Evolutionary conservation across 2,329 filamentous ascomycete species (phyloP), one percentile per base, ranked within the genome.

Genomic region (Penicillium sp.): DNA sequence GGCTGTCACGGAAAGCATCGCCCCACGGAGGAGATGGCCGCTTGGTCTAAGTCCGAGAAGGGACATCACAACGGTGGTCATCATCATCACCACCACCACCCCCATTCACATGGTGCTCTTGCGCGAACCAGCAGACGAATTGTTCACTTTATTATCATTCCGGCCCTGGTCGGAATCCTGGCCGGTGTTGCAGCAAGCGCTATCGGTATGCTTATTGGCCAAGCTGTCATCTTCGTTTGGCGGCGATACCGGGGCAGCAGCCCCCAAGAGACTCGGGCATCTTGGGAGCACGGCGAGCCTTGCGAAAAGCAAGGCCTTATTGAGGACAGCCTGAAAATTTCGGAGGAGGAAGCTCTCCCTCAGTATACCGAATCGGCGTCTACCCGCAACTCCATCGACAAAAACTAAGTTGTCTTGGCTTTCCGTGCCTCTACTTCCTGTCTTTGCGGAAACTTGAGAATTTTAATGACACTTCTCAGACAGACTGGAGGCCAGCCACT

Each of bases 131-230:
- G 70, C 50, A 66, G 65, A 46, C 67, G 64, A 25, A 61, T 71
- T 18, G 56, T 76, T 25, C 70, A 68, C 37, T 69, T 73, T 53
- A 69, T 75, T 29, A 53, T 76, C 40, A 60, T 76, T 41, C 73
- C 73, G 4, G 70, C 71, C 28, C 54, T 73, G n/a, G 56, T 75
- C 5, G 74, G 74, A 37, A 63, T 76, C 29, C 59, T 73, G 26
- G 72, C 72, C 27, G 73, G 72, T 48, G 56, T 76, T 46, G 63
- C 68, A 38, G 72, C 73, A 27, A 72, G 69, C 50, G 70, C 69
- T 8, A 54, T 76, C 38, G 73, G 73, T 40, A 73, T 75, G 69
- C 57, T 76, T n/a, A 63, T 75, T 39, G 73, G 73, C 28, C 72
- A 75, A 58, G 56, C 66, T 28, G 65, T 74, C 37, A 64, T 73